Conservation (phyloP, 2,329 filamentous ascomycete genomes). For the Talaromyces sp. region DNA sequence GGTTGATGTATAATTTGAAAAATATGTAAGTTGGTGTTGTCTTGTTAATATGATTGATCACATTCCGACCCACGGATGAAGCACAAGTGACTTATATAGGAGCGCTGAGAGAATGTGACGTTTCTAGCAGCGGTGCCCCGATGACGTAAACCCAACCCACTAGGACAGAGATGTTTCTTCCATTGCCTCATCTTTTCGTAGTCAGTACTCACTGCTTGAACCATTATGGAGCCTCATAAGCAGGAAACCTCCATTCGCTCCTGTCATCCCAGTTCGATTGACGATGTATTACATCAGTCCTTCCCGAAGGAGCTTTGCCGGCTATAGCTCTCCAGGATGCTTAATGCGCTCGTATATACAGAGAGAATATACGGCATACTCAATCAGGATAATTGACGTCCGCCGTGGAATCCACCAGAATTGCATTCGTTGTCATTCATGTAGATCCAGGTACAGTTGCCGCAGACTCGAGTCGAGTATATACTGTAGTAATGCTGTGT, state of each 20-base stretch:
- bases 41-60: not conserved
- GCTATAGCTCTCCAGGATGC: not conserved
- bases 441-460: not conserved
- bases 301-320: not conserved
- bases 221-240: not conserved
- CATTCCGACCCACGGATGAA: not conserved
- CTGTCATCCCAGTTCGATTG: not conserved
- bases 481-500: not conserved
- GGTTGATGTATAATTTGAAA: not conserved
- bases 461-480: not conserved
- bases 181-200: not conserved
- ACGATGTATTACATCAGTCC: conserved; percentile 11
- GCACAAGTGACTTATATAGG: conserved; percentile 2
- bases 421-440: not conserved
- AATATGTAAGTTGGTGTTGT: not conserved
- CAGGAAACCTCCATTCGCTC: not conserved
- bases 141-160: conserved; percentile 5
- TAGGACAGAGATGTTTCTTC: not conserved
- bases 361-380: not conserved
- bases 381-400: not conserved
- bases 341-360: not conserved
- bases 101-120: not conserved
- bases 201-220: not conserved
- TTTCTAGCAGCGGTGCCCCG: not conserved
- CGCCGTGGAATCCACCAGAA: not conserved